Conservation (phyloP, 768 basidiomycete species). For the Collybiopsis confluens region DNA sequence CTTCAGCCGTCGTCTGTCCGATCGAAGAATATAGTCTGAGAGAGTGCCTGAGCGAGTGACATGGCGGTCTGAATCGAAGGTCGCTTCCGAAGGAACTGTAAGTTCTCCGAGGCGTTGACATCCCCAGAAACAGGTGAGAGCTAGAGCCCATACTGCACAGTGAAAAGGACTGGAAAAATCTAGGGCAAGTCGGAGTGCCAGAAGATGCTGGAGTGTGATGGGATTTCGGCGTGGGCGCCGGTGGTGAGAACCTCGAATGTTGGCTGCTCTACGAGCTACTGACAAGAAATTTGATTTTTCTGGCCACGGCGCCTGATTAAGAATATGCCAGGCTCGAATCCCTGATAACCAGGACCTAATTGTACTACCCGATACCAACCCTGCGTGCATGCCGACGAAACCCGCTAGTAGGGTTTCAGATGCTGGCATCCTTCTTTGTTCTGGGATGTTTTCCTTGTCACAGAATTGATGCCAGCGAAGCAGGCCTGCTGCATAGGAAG, state of each 20-base stretch:
- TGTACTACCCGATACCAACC: constrained; percentile 13
- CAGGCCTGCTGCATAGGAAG: constrained; percentile 27
- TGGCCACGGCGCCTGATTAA: constrained; percentile 30
- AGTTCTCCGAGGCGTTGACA: constrained; percentile 28
- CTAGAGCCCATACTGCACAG: constrained; percentile 31
- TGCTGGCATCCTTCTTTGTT: constrained; percentile 24
- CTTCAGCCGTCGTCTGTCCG: background rate
- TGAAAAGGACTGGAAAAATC: constrained; percentile 22
- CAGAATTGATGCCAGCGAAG: constrained; percentile 30
- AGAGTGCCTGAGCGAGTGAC: constrained; percentile 4
- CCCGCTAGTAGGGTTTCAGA: constrained; percentile 20
- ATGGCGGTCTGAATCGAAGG: constrained; percentile 15
- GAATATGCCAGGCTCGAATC: constrained; percentile 31
- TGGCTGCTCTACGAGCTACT: constrained; percentile 15
- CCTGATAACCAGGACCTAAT: constrained; percentile 31
- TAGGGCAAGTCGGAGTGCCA: constrained; percentile 16
- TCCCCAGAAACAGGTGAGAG: constrained; percentile 29
- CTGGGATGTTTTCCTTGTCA: constrained; percentile 21
- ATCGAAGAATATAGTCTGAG: background rate
- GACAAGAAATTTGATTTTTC: constrained; percentile 19
- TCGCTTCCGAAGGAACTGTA: constrained; percentile 10
- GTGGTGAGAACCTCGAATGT: constrained; percentile 14
- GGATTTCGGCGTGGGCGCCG: constrained; percentile 22
- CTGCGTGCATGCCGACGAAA: constrained; percentile 20
- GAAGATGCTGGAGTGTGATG: constrained; percentile 30